A percentile compares a stretch with the other conserved stretches of the same genome.
Evolutionary conservation across 2,329 filamentous ascomycete genomes (phyloP).

Genomic region (Hypoxylon sp.): DNA sequence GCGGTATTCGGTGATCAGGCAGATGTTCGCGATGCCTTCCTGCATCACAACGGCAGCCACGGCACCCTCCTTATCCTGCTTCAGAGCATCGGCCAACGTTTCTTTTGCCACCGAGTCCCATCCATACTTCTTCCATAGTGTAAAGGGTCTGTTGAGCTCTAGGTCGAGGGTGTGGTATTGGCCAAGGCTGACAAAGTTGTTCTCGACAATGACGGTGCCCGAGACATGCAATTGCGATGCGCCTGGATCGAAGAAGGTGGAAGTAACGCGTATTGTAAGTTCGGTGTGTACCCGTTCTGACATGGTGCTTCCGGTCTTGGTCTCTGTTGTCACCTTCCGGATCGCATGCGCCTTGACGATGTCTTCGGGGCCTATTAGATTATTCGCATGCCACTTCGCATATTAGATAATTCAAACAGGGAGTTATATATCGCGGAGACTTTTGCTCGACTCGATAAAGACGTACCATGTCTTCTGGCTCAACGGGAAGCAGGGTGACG

Average conservation of each 20-base stretch:
- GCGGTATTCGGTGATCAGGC: conserved; percentile 83
- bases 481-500: conserved; percentile 56
- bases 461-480: conserved; percentile 58
- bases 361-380: conserved; percentile 68
- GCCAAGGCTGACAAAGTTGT: conserved; percentile 64
- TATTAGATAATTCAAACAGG: conserved; percentile 10
- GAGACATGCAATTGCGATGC: conserved; percentile 68
- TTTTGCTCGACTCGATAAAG: conserved; percentile 48
- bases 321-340: conserved; percentile 65
- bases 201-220: conserved; percentile 66
- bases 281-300: conserved; percentile 68
- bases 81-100: conserved; percentile 81
- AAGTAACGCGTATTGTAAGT: conserved; percentile 68
- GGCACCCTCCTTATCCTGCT: conserved; percentile 82
- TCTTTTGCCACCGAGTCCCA: conserved; percentile 93
- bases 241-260: conserved; percentile 69
- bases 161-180: conserved; percentile 78
- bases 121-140: conserved; percentile 82
- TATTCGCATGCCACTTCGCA: conserved; percentile 69
- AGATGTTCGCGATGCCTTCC: conserved; percentile 86
- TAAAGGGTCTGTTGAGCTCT: conserved; percentile 88
- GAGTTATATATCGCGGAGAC: not conserved
- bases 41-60: conserved; percentile 94
- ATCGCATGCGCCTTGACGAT: conserved; percentile 66
- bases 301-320: conserved; percentile 60